Base-by-base conservation (phyloP, 2,329 filamentous ascomycete genomes). In the Verticillium alfalfae region DNA sequence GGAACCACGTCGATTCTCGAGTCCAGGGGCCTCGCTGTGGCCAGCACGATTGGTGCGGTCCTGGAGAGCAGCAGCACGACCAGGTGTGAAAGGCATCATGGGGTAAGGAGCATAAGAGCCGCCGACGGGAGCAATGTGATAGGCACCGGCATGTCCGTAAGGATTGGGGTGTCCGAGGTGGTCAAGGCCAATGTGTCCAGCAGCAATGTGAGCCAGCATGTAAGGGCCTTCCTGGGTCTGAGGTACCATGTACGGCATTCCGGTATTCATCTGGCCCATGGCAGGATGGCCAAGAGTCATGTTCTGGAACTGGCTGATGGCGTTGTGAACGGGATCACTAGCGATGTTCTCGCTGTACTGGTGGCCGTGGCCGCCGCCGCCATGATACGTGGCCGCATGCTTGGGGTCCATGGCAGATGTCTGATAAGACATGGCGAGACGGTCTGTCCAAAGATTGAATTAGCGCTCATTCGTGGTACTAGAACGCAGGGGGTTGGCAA, bases 1-100 rank as follows among this genome's bases (percentile, higher is more conserved):
- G 2, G 87, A 89, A 16, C 84, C 85, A 59, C 87, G 85, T 31
- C 87, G 86, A 63, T 88, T 88, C 67, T 89, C 86, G 36, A 89
- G 77, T 37, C 79, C 83, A 18, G 86, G 87, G 59, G 88, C 82
- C 39, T 88, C 83, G 15, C 72, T 75, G 6, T 59, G 57, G 26
- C 16, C 41, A 18, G 41, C 57, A 67, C 74, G 76, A 38, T 83
- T 80, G 57, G 78, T 73, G 37, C 80, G 82, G 63, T 81, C 78
- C 49, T 79, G 76, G 18, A 76, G 71, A 8, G 74, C 71, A 37
- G 75, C 72, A 37, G 78, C 70, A 18, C 83, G 81, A n/a, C 79
- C 81, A 22, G 84, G 81, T 13, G 82, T 84, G 69, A 79, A 84
- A 3, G 83, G 83, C 68, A 83, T 70, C 49, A 82, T 70, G 10